Conservation (phyloP, 805 yeast genomes). For the Suhomyces canberraensis region DNA sequence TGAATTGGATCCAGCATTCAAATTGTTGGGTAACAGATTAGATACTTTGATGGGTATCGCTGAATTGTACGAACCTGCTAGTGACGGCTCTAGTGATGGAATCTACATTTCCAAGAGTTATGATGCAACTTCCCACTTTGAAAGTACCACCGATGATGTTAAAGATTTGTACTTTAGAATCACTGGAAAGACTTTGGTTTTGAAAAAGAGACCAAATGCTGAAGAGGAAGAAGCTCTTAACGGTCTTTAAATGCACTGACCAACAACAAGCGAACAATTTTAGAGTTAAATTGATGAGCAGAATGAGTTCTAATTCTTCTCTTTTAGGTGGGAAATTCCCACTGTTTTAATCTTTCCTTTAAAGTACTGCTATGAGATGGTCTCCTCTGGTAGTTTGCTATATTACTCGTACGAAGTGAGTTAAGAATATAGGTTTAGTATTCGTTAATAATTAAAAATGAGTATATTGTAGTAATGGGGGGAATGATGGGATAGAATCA, state of each 20-base stretch:
- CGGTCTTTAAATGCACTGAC: slow-evolving; percentile 18
- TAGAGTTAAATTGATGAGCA: no score
- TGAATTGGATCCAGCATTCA: slow-evolving; percentile 92
- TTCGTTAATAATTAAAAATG: no score
- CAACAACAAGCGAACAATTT: no score
- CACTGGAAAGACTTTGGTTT: slow-evolving; percentile 86
- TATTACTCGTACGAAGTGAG: no score
- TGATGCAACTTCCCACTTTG: slow-evolving; percentile 94
- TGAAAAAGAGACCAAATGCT: slow-evolving; percentile 68
- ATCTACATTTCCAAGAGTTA: slow-evolving; percentile 84
- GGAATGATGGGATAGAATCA: no score
- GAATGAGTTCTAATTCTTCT: no score
- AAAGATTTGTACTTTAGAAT: slow-evolving; percentile 90
- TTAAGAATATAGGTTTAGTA: no score
- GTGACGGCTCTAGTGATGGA: slow-evolving; percentile 76
- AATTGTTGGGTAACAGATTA: slow-evolving; percentile 72
- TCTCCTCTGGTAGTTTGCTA: no score
- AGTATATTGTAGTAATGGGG: no score
- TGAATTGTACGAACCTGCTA: slow-evolving; percentile 81
- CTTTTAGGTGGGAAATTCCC: no score
- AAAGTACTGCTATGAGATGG: no score
- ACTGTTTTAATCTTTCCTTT: no score
- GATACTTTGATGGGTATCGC: slow-evolving; percentile 94
- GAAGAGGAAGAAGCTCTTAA: slow-evolving; percentile 52
- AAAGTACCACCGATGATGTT: slow-evolving; percentile 93